These are phyloP conservation scores for Saposhnikovia divaricata DNA, from an alignment of 129 eudicot genomes.

Conservation along the genomic window DNA sequence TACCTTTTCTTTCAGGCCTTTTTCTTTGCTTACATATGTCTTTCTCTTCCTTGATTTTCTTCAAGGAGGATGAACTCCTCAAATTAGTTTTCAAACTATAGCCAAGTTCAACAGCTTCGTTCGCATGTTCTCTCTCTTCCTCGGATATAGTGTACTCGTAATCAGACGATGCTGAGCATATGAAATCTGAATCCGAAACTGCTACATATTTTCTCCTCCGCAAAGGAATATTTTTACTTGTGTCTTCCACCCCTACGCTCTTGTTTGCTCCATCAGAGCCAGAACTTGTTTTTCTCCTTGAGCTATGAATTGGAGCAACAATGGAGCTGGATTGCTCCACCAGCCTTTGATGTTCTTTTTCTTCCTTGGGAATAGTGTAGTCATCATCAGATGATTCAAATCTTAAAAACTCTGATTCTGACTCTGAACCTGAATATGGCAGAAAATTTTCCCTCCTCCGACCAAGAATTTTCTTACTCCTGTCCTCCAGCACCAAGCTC, in stretches of 20 bases:
- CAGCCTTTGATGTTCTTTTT: not conserved
- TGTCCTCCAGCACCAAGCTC: not conserved
- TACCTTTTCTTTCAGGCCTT: conserved; percentile 57
- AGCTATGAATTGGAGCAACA: not conserved
- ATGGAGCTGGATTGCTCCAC: not conserved
- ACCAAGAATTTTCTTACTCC: not conserved
- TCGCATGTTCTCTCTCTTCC: conserved; percentile 90
- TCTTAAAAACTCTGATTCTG: not conserved
- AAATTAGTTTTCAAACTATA: conserved; percentile 32
- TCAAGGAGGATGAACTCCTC: conserved; percentile 40
- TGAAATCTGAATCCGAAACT: conserved; percentile 64
- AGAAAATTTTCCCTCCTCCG: not conserved
- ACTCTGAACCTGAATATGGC: not conserved
- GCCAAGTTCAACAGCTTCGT: conserved; percentile 56
- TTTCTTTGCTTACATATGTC: conserved; percentile 30
- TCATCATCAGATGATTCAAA: conserved; percentile 1
- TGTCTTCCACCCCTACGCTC: not conserved
- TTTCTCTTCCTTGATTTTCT: conserved; percentile 31
- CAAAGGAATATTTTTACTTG: not conserved
- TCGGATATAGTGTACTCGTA: conserved; percentile 80
- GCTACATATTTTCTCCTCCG: conserved; percentile 30
- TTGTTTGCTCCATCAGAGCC: not conserved
- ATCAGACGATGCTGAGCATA: conserved; percentile 55
- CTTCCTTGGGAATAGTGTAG: not conserved
- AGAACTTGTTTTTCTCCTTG: not conserved